Percentiles rank a stretch among this genome's conserved stretches.
phyloP scores from a whole-genome alignment of 768 basidiomycete species.

The Psilocybe cyanescens region DNA sequence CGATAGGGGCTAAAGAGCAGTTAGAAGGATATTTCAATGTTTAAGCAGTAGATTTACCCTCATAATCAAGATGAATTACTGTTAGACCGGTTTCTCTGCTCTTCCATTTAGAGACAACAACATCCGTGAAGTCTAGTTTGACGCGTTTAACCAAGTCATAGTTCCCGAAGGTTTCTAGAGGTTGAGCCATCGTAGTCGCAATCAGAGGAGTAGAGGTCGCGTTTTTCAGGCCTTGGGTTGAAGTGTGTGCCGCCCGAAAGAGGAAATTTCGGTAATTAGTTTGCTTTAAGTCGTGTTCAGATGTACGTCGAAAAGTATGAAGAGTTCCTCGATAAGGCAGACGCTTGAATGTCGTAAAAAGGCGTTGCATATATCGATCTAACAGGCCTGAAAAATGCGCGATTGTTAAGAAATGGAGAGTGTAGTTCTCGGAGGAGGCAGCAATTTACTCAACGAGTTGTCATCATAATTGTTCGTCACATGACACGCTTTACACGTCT shows the following conservation, averaged over 20 bases:
- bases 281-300: conserved; percentile 12
- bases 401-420: neutral
- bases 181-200: conserved; percentile 30
- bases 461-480: neutral
- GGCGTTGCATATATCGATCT: conserved; percentile 37
- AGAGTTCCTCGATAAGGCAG: conserved; percentile 20
- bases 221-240: conserved; percentile 14
- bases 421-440: neutral
- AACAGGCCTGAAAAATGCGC: neutral
- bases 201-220: conserved; percentile 9
- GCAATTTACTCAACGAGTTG: neutral
- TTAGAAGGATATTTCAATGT: conserved; percentile 5
- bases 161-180: conserved; percentile 61
- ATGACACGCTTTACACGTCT: neutral
- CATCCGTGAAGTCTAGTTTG: conserved; percentile 79
- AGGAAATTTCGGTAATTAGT: conserved; percentile 28
- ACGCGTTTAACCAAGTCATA: conserved; percentile 83
- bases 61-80: conserved; percentile 89
- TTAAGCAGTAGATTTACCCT: conserved; percentile 52
- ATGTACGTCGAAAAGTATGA: conserved; percentile 17
- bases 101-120: conserved; percentile 86
- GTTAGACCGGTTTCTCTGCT: conserved; percentile 87
- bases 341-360: conserved; percentile 30
- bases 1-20: conserved; percentile 67
- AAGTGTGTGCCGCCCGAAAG: conserved; percentile 31